These are phyloP conservation scores for Coprinopsis cinerea DNA, from an alignment of 768 basidiomycete species.

Conservation along the genomic window DNA sequence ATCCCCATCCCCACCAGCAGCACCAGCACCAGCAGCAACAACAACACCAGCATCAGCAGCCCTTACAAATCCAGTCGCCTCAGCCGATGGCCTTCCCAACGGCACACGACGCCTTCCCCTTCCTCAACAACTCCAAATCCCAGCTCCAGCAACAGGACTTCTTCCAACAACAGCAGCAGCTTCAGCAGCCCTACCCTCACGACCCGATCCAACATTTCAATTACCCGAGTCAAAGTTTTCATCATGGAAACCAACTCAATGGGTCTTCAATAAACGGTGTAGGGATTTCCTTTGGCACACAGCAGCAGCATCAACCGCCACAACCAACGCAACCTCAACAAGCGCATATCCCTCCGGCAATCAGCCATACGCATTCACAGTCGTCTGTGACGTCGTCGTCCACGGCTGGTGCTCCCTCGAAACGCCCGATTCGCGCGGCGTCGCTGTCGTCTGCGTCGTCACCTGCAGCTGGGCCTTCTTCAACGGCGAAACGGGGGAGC, in stretches of 20 bases:
- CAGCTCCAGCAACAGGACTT: slow-evolving; percentile 12
- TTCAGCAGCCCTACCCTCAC: background rate
- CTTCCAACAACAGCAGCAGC: slow-evolving; percentile 3
- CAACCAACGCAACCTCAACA: slow-evolving; percentile 6
- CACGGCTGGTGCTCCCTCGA: slow-evolving; percentile 10
- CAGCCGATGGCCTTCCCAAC: slow-evolving; percentile 13
- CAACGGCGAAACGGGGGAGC: slow-evolving; percentile 5
- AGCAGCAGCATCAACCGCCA: background rate
- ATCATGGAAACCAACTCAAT: background rate
- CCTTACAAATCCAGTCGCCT: background rate
- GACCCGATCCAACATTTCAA: background rate
- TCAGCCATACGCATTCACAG: slow-evolving; percentile 6
- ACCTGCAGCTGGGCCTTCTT: background rate
- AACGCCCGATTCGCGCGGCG: slow-evolving; percentile 11
- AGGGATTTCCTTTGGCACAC: background rate
- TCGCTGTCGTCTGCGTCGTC: slow-evolving; percentile 8
- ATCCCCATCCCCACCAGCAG: slow-evolving; percentile 17
- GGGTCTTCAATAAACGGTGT: background rate
- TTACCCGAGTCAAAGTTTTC: background rate
- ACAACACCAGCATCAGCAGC: slow-evolving; percentile 18
- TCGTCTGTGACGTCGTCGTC: background rate
- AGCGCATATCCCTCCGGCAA: background rate
- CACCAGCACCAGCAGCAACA: slow-evolving; percentile 17
- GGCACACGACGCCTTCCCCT: slow-evolving; percentile 20
- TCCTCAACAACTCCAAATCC: slow-evolving; percentile 17